Base-by-base conservation (phyloP, 2,329 filamentous ascomycete species). In the Ramichloridium luteum region DNA sequence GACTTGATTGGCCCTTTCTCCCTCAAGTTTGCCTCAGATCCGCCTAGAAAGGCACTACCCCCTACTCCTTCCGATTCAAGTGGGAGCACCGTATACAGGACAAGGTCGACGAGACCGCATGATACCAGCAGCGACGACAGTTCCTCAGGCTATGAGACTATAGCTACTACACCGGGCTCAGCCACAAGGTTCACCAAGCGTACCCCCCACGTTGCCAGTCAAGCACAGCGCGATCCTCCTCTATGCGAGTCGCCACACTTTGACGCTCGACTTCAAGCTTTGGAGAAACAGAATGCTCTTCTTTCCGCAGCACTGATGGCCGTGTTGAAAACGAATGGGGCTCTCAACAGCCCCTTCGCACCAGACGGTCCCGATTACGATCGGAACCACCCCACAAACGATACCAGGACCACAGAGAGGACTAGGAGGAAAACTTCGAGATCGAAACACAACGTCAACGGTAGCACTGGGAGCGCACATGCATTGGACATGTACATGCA, bases 301-400 rank as follows among this genome's bases (percentile, higher is more conserved):
- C 45, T 61, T 6, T 52, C 54, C 15, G 58, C 58, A 6, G 58
- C 58, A 4, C 41, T 61, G 14, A 53, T 56, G 45, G 58, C 57
- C 4, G 54, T 60, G 25, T 34, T 61, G 18, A 48, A 50, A 28
- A 57, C 54, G 2, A 54, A 52, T 17, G 53, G 55, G 1, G 46
- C 37, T 9, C 37, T 56, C 25, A 54, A 57, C 29, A 36, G 44
- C 6, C 50, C 50, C 18, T 30, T 33, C 4, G 17, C 16, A n/a
- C 5, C 23, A 10, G 5, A 30, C 10, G 34, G 33, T 27, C 14
- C 27, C 16, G 12, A 28, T 25, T 14, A 31, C 27, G 15, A 12
- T 5, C 10, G 16, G 16, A 10, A 12, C n/a, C n/a, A n/a, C n/a
- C n/a, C n/a, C n/a, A n/a, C n/a, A n/a, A n/a, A n/a, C n/a, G n/a